phyloP scores from a whole-genome alignment of 2,329 filamentous ascomycete genomes.

The Camillea tinctor region DNA sequence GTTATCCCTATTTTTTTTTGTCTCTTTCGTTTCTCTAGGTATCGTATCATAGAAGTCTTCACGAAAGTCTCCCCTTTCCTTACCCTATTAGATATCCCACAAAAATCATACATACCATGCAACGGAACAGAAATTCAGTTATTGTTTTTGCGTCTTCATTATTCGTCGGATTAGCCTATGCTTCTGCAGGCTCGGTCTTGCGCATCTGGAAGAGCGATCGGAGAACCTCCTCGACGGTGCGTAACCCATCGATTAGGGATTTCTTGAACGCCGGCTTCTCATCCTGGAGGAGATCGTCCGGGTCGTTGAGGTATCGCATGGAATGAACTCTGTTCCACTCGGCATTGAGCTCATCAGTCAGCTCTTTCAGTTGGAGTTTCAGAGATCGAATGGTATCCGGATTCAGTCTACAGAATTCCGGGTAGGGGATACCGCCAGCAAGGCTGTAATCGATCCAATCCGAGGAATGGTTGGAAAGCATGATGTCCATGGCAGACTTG shows the following conservation, averaged over 20 bases:
- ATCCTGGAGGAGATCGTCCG: conserved; percentile 4
- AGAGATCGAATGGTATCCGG: conserved; percentile 24
- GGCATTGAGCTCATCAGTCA: conserved; percentile 15
- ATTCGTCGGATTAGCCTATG: neutral
- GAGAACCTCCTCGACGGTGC: conserved; percentile 9
- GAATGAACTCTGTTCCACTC: conserved; percentile 1
- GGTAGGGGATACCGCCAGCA: conserved; percentile 17
- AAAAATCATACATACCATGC: neutral
- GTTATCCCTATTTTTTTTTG: too few relatives aligned
- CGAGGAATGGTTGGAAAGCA: conserved; percentile 23
- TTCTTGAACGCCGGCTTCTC: neutral
- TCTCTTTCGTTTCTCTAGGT: neutral
- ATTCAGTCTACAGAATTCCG: conserved; percentile 24
- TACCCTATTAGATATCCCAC: neutral
- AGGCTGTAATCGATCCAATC: conserved; percentile 23
- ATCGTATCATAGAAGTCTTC: neutral
- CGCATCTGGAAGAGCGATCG: conserved; percentile 7
- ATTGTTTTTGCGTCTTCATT: neutral
- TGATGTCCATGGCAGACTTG: conserved; percentile 15
- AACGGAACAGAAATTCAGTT: neutral
- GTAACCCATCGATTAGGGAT: conserved; percentile 5
- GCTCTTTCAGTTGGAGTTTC: conserved; percentile 20
- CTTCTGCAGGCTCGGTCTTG: neutral
- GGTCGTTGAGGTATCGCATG: conserved; percentile 10
- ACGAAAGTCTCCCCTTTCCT: too few relatives aligned